Evolutionary conservation across 495 filamentous ascomycete genomes (phyloP).

Genomic region (Penicillium lagena): DNA sequence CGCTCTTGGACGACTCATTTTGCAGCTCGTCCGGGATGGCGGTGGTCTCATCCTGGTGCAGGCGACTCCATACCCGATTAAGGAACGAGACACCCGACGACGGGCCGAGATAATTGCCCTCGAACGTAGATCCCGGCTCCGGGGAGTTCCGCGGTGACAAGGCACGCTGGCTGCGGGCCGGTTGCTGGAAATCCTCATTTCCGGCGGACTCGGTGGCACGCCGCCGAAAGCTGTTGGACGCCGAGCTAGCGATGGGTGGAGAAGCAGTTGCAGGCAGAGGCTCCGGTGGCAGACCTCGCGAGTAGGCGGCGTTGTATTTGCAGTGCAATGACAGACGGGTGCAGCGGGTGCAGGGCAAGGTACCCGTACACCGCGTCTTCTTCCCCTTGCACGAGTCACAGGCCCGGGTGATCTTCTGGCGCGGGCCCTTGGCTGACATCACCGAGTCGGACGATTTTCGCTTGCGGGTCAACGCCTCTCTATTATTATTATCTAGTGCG

Average conservation of each 20-base stretch:
- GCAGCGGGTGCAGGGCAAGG: conserved; percentile 37
- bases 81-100: conserved; percentile 41
- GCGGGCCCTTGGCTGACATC: conserved; percentile 10
- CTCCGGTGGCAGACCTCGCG: conserved; percentile 35
- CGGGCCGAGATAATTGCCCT: conserved; percentile 42
- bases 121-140: conserved; percentile 37
- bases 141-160: conserved; percentile 33
- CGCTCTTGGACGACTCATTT: conserved; percentile 31
- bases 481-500: no score
- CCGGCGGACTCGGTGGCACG: conserved; percentile 5
- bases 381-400: conserved; percentile 44
- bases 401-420: conserved; percentile 41
- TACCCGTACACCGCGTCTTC: conserved; percentile 41
- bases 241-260: conserved; percentile 1
- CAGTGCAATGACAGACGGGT: conserved; percentile 32
- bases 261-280: conserved; percentile 24
- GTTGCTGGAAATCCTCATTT: conserved; percentile 1
- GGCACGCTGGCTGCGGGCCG: conserved; percentile 1
- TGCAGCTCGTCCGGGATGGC: conserved; percentile 25
- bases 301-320: conserved; percentile 39
- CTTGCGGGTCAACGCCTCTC: conserved; percentile 10
- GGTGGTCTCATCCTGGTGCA: conserved; percentile 35
- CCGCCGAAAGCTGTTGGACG: conserved; percentile 5
- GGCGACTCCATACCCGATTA: conserved; percentile 38
- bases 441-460: conserved; percentile 23